Evolutionary conservation across 805 yeast genomes (phyloP).

Genomic region (Hanseniaspora hatyaiensis): DNA sequence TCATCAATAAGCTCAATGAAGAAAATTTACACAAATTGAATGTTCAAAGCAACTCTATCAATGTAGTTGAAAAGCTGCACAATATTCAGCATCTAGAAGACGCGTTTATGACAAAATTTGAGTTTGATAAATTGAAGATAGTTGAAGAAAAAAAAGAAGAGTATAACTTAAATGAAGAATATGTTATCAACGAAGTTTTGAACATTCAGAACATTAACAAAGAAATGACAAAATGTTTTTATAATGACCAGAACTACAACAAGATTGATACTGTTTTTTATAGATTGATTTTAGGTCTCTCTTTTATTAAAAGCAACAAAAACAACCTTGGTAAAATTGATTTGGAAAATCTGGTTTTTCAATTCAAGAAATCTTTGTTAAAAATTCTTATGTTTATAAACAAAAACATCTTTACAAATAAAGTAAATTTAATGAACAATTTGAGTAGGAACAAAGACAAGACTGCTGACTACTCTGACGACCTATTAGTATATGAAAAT

Average conservation of each 20-base stretch:
- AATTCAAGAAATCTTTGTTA: conserved; percentile 1
- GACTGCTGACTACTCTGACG: background rate
- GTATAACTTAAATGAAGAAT: conserved; percentile 4
- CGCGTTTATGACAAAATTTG: background rate
- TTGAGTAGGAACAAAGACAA: background rate
- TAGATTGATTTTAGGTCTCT: background rate
- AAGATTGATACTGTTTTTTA: background rate
- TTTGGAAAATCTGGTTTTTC: conserved; percentile 2
- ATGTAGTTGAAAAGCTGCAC: background rate
- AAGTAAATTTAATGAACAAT: background rate
- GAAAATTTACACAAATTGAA: too few relatives aligned
- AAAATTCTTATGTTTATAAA: background rate
- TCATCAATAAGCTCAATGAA: too few relatives aligned
- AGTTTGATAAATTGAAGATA: background rate
- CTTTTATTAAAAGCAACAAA: conserved; percentile 1
- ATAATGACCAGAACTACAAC: background rate
- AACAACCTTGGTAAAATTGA: background rate
- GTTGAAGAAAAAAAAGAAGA: background rate
- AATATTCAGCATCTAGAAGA: background rate
- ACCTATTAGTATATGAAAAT: background rate
- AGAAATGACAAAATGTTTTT: background rate
- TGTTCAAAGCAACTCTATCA: background rate
- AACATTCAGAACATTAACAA: conserved; percentile 6
- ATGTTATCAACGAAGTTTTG: background rate
- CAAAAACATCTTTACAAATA: background rate